These are phyloP conservation scores for Lactuca sativa DNA, from an alignment of 129 eudicot species.

Conservation along the genomic window DNA sequence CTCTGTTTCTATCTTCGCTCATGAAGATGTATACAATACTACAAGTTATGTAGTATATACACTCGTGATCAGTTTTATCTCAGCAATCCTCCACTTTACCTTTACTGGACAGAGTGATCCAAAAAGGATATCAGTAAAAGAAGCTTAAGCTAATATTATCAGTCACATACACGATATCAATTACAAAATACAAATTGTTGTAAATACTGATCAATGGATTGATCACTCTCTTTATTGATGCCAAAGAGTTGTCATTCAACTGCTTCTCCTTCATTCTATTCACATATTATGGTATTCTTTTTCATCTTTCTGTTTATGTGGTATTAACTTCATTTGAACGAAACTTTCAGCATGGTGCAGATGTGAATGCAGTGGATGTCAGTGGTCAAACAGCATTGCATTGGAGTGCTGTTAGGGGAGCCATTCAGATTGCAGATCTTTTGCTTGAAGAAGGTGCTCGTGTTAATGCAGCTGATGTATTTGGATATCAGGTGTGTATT, in stretches of 20 bases:
- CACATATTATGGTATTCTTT: too few species aligned
- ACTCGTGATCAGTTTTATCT: conserved; percentile 2
- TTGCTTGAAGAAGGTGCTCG: conserved; percentile 92
- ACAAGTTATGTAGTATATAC: not conserved
- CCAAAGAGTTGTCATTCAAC: not conserved
- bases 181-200: not conserved
- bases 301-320: not conserved
- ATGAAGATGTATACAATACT: not conserved
- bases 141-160: not conserved
- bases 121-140: not conserved
- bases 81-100: not conserved
- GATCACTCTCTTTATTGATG: conserved; percentile 6
- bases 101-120: conserved; percentile 10
- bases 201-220: conserved; percentile 13
- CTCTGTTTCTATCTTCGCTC: conserved; percentile 1
- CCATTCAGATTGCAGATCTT: conserved; percentile 84
- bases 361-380: conserved; percentile 87
- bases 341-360: conserved; percentile 82
- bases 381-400: conserved; percentile 97
- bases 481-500: conserved; percentile 83
- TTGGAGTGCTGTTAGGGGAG: conserved; percentile 99
- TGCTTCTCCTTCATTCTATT: too few species aligned
- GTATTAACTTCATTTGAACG: conserved; percentile 9
- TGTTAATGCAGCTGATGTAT: conserved; percentile 72
- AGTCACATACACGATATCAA: conserved; percentile 5